A percentile compares a stretch with the other conserved stretches of the same genome.
Evolutionary conservation across 768 basidiomycete species (phyloP).

Genomic region (Lactifluus subvellereus): DNA sequence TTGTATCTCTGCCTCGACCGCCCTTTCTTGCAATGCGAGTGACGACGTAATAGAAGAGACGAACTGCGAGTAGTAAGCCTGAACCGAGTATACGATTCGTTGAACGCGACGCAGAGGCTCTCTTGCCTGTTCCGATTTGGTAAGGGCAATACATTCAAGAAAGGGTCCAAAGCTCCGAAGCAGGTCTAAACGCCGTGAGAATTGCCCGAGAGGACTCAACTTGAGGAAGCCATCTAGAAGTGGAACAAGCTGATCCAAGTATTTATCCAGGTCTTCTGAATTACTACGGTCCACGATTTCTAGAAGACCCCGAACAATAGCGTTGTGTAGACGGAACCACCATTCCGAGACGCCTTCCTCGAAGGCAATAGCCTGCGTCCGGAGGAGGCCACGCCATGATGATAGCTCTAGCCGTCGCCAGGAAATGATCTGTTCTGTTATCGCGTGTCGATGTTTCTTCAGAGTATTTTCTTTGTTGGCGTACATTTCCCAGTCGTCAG

Average conservation of each 20-base stretch:
- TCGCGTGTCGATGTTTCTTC: conserved; percentile 52
- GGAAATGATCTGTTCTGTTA: conserved; percentile 71
- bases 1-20: conserved; percentile 73
- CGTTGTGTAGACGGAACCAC: conserved; percentile 91
- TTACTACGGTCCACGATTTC: conserved; percentile 40
- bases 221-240: conserved; percentile 78
- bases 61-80: conserved; percentile 61
- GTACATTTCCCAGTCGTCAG: conserved; percentile 94
- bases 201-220: conserved; percentile 80
- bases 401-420: conserved; percentile 90
- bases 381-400: conserved; percentile 78
- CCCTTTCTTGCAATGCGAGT: conserved; percentile 50
- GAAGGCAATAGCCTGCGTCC: conserved; percentile 54
- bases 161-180: conserved; percentile 62
- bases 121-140: conserved; percentile 31
- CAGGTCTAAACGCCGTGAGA: conserved; percentile 56
- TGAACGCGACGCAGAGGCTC: conserved; percentile 44
- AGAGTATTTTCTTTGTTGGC: conserved; percentile 89
- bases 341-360: conserved; percentile 52
- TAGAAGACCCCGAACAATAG: conserved; percentile 57
- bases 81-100: conserved; percentile 55
- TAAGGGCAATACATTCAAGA: conserved; percentile 34
- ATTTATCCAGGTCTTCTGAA: conserved; percentile 37
- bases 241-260: conserved; percentile 62
- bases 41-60: conserved; percentile 39